Conservation (phyloP, 805 yeast genomes). For the Candida mattraensis region DNA sequence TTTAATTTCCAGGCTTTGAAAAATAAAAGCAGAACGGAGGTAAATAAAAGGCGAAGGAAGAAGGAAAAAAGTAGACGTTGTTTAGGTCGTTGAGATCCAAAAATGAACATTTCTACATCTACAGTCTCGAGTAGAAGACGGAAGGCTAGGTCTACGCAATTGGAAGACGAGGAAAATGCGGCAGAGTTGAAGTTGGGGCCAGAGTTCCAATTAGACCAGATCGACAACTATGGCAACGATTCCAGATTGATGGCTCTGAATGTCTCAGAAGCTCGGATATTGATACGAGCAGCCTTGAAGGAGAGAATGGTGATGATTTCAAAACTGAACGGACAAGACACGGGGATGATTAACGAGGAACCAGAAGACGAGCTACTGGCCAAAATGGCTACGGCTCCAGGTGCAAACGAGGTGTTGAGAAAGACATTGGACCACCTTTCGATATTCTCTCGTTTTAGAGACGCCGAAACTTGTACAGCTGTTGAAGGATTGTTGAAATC, state of each 20-base stretch:
- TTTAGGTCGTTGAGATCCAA: too few relatives aligned
- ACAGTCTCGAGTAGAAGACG: constrained; percentile 84
- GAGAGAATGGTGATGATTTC: constrained; percentile 61
- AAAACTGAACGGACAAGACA: constrained; percentile 35
- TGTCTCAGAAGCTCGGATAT: constrained; percentile 83
- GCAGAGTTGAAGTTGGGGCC: constrained; percentile 85
- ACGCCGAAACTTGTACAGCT: constrained; percentile 88
- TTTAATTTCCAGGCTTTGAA: too few relatives aligned
- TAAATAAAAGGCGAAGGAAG: too few relatives aligned
- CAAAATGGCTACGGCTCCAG: constrained; percentile 59
- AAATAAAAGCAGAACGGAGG: too few relatives aligned
- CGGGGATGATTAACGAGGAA: constrained; percentile 31
- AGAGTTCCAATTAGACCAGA: constrained; percentile 81
- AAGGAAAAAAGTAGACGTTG: too few relatives aligned
- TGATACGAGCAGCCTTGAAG: constrained; percentile 85
- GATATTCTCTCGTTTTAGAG: constrained; percentile 86
- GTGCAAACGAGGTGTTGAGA: constrained; percentile 83
- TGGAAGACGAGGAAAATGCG: constrained; percentile 91
- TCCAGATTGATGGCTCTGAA: constrained; percentile 82
- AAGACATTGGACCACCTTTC: constrained; percentile 87
- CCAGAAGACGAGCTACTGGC: constrained; percentile 50
- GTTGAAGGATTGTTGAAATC: constrained; percentile 82
- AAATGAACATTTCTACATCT: constrained; percentile 91
- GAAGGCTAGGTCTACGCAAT: constrained; percentile 54
- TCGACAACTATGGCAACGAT: constrained; percentile 76